Evolutionary conservation across 1,284 basidiomycete species (phyloP), one percentile per base, ranked within the genome.

Genomic region (Sporisorium scitamineum): DNA sequence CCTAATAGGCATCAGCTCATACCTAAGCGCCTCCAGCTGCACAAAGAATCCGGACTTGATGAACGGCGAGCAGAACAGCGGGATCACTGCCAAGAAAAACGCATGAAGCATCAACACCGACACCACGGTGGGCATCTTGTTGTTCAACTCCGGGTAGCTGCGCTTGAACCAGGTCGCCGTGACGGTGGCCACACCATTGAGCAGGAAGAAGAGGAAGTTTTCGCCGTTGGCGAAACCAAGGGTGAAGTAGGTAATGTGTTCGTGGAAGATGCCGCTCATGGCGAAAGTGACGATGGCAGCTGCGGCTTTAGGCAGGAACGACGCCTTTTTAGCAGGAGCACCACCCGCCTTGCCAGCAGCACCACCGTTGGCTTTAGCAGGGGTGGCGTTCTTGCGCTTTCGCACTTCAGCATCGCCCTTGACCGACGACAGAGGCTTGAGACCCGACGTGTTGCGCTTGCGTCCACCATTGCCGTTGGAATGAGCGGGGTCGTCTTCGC

Each of bases 161-260:
- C 80, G 67, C 41, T 76, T 68, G 62, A 84, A 79, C 68, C 75
- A 81, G 10, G 79, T 83, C 3, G 82, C 72, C 22, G 68, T 56
- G 13, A 84, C 84, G 11, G 83, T 81, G 9, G 76, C 79, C 2
- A 81, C 44, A 8, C 83, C 83, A 61, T 85, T 85, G 39, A 70
- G 51, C 16, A 84, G 54, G 78, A 85, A 85, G 56, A 85, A 85
- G 61, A 81, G 29, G 24, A 84, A 83, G 70, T 85, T 82, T 50
- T 80, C 74, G n/a, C 80, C 80, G 42, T 70, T 77, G 45, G 83
- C 84, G 44, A 78, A 80, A 22, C 71, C 77, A 20, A 80, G 73
- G 22, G 80, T 80, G 32, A 60, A 80, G 56, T 75, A 79, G 34
- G 80, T 82, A 50, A 85, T 82, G 74, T 81, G 81, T 56, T 85